These are phyloP conservation scores for Taxillus chinensis DNA, from an alignment of 164 flowering plant species.

Conservation along the genomic window DNA sequence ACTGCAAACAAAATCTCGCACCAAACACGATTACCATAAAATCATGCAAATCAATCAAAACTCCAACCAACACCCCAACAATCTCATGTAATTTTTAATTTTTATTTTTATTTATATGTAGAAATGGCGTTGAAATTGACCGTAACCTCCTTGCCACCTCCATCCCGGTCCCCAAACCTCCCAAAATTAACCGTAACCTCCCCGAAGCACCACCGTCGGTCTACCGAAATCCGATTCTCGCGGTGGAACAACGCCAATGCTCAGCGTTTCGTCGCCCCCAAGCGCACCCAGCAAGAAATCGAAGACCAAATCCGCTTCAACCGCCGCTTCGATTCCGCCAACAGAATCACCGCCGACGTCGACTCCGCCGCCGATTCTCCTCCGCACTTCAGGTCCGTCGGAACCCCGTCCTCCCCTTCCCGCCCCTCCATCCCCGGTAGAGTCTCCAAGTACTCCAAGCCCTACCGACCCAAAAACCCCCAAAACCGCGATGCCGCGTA, in stretches of 20 bases:
- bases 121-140: too few relatives aligned
- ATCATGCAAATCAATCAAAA: too few relatives aligned
- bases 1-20: too few relatives aligned
- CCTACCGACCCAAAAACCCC: slow-evolving; percentile 8
- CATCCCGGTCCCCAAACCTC: too few relatives aligned
- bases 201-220: slow-evolving; percentile 16
- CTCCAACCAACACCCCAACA: too few relatives aligned
- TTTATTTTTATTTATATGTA: too few relatives aligned
- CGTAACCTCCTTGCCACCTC: too few relatives aligned
- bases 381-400: slow-evolving; percentile 40
- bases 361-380: slow-evolving; percentile 13
- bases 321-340: slow-evolving; percentile 52
- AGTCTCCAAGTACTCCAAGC: slow-evolving; percentile 62
- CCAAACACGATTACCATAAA: too few relatives aligned
- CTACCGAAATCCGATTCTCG: slow-evolving; percentile 59
- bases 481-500: background rate
- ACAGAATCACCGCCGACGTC: slow-evolving; percentile 26
- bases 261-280: slow-evolving; percentile 32
- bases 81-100: too few relatives aligned
- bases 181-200: slow-evolving; percentile 4
- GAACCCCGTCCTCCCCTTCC: slow-evolving; percentile 73
- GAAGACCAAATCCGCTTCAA: slow-evolving; percentile 65
- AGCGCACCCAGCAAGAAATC: slow-evolving; percentile 49
- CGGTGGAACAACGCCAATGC: slow-evolving; percentile 96
- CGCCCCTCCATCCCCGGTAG: slow-evolving; percentile 67